A percentile compares a stretch with the other conserved stretches of the same genome.
Conservation (phyloP, 208 protist species). For the Trypanosoma melophagium region DNA sequence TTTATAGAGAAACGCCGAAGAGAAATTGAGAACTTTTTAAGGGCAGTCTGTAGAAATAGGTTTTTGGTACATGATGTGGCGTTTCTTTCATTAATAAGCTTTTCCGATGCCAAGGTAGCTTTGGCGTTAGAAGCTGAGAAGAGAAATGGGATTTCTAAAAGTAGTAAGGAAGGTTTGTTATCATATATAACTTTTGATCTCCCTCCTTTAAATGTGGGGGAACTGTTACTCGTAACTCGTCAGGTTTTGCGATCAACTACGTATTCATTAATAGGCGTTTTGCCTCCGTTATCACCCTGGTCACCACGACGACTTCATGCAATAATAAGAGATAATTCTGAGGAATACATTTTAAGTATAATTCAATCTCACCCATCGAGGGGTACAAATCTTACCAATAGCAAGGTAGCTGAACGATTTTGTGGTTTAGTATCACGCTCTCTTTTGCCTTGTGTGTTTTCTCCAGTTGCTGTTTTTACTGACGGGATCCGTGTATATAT, state of each 20-base stretch:
- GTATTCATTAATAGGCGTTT: conserved; percentile 18
- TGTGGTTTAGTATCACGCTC: conserved; percentile 19
- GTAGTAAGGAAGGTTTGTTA: conserved; percentile 1
- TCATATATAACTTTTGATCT: conserved; percentile 7
- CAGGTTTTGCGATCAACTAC: conserved; percentile 24
- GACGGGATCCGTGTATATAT: conserved; percentile 26
- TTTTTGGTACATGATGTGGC: conserved; percentile 22
- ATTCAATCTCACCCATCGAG: not conserved
- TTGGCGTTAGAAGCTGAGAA: conserved; percentile 8
- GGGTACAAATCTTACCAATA: conserved; percentile 20
- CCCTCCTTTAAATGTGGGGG: conserved; percentile 23
- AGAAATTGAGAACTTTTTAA: conserved; percentile 29
- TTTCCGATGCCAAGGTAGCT: conserved; percentile 18
- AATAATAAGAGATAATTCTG: conserved; percentile 19
- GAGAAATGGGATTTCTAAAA: not conserved
- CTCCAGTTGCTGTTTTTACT: conserved; percentile 11
- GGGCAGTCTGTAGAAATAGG: conserved; percentile 23
- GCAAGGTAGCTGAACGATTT: conserved; percentile 16
- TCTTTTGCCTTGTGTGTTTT: conserved; percentile 11
- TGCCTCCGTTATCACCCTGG: conserved; percentile 18
- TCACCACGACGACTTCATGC: conserved; percentile 2
- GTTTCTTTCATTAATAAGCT: conserved; percentile 30
- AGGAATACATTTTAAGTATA: conserved; percentile 20
- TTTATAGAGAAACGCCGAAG: conserved; percentile 29
- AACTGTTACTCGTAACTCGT: conserved; percentile 12